Conservation (phyloP, 164 flowering plant genomes). For the Chimonanthus praecox region DNA sequence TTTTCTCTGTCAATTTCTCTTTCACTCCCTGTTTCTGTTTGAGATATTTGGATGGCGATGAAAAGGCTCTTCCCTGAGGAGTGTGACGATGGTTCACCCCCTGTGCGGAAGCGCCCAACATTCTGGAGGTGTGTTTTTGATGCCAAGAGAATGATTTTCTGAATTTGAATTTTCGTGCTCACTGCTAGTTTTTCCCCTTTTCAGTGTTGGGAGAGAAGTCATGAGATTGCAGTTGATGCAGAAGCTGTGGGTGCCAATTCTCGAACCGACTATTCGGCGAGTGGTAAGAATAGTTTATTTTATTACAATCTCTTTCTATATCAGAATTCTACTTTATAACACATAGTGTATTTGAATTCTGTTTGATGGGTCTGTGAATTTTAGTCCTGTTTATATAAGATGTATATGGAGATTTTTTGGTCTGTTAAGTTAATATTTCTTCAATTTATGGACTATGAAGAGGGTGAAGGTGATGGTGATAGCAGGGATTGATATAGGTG, state of each 20-base stretch:
- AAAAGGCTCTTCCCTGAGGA: slow-evolving; percentile 27
- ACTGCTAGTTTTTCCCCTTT: background rate
- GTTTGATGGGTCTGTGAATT: background rate
- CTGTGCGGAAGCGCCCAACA: slow-evolving; percentile 19
- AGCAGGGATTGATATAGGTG: background rate
- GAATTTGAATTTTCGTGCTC: background rate
- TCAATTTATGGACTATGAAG: background rate
- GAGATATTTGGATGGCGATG: slow-evolving; percentile 22
- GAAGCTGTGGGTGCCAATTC: slow-evolving; percentile 12
- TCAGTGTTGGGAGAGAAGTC: slow-evolving; percentile 27
- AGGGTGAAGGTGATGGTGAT: background rate
- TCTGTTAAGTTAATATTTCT: too few relatives aligned
- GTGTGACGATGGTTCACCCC: slow-evolving; percentile 14
- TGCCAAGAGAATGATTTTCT: background rate
- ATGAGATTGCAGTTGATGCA: slow-evolving; percentile 17
- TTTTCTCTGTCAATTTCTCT: background rate
- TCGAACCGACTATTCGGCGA: slow-evolving; percentile 40
- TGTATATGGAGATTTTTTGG: background rate
- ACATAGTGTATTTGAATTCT: background rate
- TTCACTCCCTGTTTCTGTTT: background rate
- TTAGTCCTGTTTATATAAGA: background rate
- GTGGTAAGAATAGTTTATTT: slow-evolving; percentile 29
- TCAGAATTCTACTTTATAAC: background rate
- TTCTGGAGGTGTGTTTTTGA: slow-evolving; percentile 8
- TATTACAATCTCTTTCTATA: background rate